Evolutionary conservation across 2,329 filamentous ascomycete species (phyloP).

Genomic region (Fusarium sp.): DNA sequence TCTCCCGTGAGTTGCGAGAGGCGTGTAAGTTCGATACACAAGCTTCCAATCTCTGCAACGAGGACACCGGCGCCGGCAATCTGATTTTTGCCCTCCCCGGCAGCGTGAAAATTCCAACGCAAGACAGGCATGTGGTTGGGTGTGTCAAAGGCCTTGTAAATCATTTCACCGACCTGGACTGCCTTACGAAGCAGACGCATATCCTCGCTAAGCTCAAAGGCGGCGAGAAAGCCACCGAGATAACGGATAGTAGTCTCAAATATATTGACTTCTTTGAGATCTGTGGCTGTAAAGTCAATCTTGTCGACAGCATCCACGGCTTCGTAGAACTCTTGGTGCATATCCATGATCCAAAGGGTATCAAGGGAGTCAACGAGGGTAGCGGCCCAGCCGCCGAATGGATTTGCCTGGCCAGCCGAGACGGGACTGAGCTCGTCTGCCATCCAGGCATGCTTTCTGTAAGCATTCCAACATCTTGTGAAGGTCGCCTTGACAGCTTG

Average conservation of each 20-base stretch:
- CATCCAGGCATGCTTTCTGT: conserved; percentile 70
- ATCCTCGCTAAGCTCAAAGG: conserved; percentile 71
- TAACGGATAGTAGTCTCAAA: conserved; percentile 80
- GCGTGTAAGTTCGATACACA: conserved; percentile 77
- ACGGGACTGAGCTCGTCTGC: conserved; percentile 70
- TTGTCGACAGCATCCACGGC: conserved; percentile 65
- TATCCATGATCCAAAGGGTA: conserved; percentile 77
- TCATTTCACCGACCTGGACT: conserved; percentile 68
- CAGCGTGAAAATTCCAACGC: conserved; percentile 55
- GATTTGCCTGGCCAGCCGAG: conserved; percentile 60
- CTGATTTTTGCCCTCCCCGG: conserved; percentile 46
- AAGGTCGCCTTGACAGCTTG: conserved; percentile 56
- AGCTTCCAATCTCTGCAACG: conserved; percentile 65
- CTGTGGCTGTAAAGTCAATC: conserved; percentile 69
- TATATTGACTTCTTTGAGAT: conserved; percentile 62
- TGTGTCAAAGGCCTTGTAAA: conserved; percentile 74
- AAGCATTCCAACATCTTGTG: conserved; percentile 59
- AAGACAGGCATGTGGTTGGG: conserved; percentile 71
- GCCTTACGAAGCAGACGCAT: conserved; percentile 69
- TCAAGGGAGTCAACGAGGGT: conserved; percentile 75
- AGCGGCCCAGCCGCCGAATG: conserved; percentile 73
- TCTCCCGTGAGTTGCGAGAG: conserved; percentile 78
- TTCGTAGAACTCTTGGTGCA: conserved; percentile 71
- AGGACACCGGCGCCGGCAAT: conserved; percentile 50
- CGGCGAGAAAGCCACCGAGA: conserved; percentile 73